Evolutionary conservation across 371 early-diverging fungal genomes (phyloP), one percentile per base, ranked within the genome.

Genomic region (Mucor ambiguus): DNA sequence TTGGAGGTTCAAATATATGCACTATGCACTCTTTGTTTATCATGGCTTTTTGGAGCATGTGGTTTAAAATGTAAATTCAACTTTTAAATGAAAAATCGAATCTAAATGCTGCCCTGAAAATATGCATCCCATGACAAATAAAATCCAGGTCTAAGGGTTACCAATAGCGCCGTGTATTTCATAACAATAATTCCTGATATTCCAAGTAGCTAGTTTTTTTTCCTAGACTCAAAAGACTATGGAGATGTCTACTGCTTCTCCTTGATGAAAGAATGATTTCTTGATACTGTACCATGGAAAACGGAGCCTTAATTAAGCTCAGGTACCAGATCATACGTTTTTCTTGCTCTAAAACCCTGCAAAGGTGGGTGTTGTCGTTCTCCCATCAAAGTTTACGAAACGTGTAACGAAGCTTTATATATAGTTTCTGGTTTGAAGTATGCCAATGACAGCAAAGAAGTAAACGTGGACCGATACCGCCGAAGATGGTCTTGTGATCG

Each of bases 261-360:
- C 22, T 22, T 22, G 20, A 20, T 9, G 4, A 44, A 2, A 33
- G 33, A 33, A 44, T 4, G 30, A 30, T 30, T 4, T 9, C 20
- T 9, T 18, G 20, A n/a, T 7, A 20, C 18, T 18, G 12, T n/a
- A n/a, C n/a, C 37, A 35, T 35, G 37, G 22, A 10, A 46, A 22
- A 20, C 46, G 46, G 46, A 46, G 46, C 46, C 22, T 11, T 9
- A 46, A 46, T 22, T 46, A 46, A 46, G 22, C 20, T 46, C 46
- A 46, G 46, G 46, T 22, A 46, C 46, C 46, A 46, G 46, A 46
- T 46, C 46, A 46, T 46, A 46, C 46, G 46, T 46, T 46, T 46
- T 46, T 46, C 22, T 46, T 8, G 41, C 5, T 41, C 18, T 41
- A 41, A 41, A 41, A 41, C 41, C 16, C 14, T 41, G 18, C 11